Percentiles rank a stretch among this genome's conserved stretches.
Evolutionary conservation across 345 rosid species (phyloP).

Genomic region (Murraya paniculata): DNA sequence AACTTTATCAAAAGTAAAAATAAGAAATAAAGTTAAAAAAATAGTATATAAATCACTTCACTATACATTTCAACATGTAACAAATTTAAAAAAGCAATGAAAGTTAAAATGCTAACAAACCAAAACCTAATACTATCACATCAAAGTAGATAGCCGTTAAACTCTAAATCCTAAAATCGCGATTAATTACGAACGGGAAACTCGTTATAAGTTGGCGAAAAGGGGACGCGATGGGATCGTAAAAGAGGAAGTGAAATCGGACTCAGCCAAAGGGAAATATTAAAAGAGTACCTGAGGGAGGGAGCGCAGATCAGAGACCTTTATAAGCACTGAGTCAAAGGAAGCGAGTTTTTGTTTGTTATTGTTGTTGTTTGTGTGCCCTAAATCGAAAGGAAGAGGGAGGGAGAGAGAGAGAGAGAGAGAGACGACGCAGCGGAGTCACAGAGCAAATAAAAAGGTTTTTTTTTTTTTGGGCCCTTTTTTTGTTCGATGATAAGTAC

Average conservation of each 20-base stretch:
- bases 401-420: background rate
- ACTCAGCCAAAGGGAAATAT: background rate
- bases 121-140: conserved; percentile 5
- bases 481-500: conserved; percentile 6
- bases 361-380: conserved; percentile 12
- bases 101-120: conserved; percentile 2
- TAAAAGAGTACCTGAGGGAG: conserved; percentile 24
- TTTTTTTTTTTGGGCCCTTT: too few species aligned
- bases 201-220: background rate
- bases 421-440: background rate
- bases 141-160: background rate
- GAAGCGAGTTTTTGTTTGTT: conserved; percentile 21
- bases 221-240: background rate
- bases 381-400: conserved; percentile 24
- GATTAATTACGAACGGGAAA: background rate
- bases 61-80: background rate
- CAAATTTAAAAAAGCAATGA: background rate
- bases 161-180: background rate
- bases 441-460: background rate
- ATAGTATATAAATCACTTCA: background rate
- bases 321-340: conserved; percentile 22
- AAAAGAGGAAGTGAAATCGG: background rate
- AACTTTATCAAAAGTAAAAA: too few species aligned
- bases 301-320: conserved; percentile 29
- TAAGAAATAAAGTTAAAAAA: background rate